Percentiles rank a stretch among this genome's conserved stretches.
These are phyloP conservation scores for Avena insularis DNA, from an alignment of 176 grass and related monocot genomes.

Conservation along the genomic window DNA sequence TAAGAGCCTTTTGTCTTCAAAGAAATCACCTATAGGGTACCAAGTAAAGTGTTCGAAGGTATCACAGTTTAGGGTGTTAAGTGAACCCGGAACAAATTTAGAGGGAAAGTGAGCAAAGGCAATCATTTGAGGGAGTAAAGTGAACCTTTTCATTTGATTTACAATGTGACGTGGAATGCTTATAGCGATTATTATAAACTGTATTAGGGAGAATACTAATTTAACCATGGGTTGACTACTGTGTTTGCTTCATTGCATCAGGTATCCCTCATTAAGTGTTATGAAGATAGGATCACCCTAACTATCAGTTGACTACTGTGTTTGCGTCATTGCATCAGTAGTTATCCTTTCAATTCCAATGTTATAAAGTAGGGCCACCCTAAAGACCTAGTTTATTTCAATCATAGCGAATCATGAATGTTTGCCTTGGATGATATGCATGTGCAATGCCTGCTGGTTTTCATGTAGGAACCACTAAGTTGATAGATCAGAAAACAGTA, in stretches of 20 bases:
- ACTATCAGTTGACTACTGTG: background rate
- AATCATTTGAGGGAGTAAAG: background rate
- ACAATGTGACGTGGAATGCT: background rate
- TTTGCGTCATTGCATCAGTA: background rate
- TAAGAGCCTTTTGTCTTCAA: background rate
- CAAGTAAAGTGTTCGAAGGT: background rate
- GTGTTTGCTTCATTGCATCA: background rate
- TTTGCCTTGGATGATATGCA: background rate
- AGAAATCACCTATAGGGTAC: background rate
- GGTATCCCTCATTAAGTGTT: background rate
- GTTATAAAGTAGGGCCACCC: background rate
- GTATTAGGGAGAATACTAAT: background rate
- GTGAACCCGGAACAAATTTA: background rate
- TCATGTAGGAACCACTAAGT: background rate
- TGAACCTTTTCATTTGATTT: background rate
- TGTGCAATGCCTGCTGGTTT: background rate
- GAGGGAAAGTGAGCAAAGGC: background rate
- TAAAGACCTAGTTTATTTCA: background rate
- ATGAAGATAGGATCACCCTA: background rate
- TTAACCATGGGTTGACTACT: background rate
- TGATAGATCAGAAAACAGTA: background rate
- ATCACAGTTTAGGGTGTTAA: background rate
- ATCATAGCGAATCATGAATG: background rate
- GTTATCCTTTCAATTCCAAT: background rate
- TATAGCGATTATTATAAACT: background rate